A percentile compares a stretch with the other conserved stretches of the same genome.
Evolutionary conservation across 1,139 yeast species (phyloP).

Genomic region (Kazachstania sp.): DNA sequence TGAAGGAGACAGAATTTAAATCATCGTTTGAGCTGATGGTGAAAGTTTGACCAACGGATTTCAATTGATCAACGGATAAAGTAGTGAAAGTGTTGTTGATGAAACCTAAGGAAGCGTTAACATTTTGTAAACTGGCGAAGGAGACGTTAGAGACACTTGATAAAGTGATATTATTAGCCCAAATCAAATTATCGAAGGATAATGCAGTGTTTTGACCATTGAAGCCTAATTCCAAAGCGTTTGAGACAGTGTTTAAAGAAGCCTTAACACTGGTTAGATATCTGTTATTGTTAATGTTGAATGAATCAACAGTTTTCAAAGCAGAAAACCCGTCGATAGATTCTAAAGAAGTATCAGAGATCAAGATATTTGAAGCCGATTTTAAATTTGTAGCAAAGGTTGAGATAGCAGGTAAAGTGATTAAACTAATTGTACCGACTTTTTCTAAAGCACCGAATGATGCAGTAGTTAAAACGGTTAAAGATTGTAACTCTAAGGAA

Average conservation of each 20-base stretch:
- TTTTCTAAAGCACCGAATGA: slow-evolving; percentile 72
- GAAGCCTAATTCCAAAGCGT: slow-evolving; percentile 67
- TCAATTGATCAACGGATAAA: slow-evolving; percentile 49
- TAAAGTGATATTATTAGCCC: slow-evolving; percentile 83
- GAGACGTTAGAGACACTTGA: slow-evolving; percentile 69
- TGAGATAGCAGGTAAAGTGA: slow-evolving; percentile 76
- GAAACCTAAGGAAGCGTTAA: slow-evolving; percentile 77
- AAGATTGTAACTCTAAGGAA: slow-evolving; percentile 49
- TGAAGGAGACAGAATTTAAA: slow-evolving; percentile 62
- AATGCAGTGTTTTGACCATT: slow-evolving; percentile 73
- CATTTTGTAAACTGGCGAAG: slow-evolving; percentile 55
- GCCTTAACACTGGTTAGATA: slow-evolving; percentile 62
- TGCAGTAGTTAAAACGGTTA: slow-evolving; percentile 60
- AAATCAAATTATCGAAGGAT: slow-evolving; percentile 55
- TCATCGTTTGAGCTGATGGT: slow-evolving; percentile 66
- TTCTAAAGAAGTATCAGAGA: slow-evolving; percentile 80
- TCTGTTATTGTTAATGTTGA: slow-evolving; percentile 85
- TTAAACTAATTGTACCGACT: slow-evolving; percentile 70
- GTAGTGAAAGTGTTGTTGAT: slow-evolving; percentile 53
- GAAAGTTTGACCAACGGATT: slow-evolving; percentile 69
- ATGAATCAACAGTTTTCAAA: slow-evolving; percentile 59
- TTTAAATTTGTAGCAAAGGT: slow-evolving; percentile 58
- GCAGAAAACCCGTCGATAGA: slow-evolving; percentile 68
- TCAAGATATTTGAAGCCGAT: slow-evolving; percentile 59
- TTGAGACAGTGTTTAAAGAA: slow-evolving; percentile 65